Evolutionary conservation across 2,329 filamentous ascomycete species (phyloP).

Genomic region (Aspergillus caelatus): DNA sequence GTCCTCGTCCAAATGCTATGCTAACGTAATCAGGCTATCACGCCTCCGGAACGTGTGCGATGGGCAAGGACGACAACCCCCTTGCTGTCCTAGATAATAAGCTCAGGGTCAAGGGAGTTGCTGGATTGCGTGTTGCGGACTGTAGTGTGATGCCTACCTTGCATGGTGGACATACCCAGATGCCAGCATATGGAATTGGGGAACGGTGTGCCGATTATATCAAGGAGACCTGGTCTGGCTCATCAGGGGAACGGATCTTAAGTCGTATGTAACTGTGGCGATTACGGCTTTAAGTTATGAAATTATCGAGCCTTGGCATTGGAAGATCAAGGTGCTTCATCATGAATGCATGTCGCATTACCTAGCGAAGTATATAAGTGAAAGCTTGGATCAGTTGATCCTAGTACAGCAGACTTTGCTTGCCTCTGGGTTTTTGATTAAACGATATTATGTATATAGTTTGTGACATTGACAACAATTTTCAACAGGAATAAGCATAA

Average conservation of each 20-base stretch:
- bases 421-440: no score
- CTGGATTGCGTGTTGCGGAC: constrained; percentile 58
- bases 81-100: constrained; percentile 58
- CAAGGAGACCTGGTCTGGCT: constrained; percentile 39
- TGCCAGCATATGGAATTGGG: constrained; percentile 61
- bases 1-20: not conserved
- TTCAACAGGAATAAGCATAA: not conserved
- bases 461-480: not conserved
- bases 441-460: no score
- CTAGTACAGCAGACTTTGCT: not conserved
- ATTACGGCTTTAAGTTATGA: no score
- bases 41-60: constrained; percentile 59
- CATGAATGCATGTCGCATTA: not conserved
- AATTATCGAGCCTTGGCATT: not conserved
- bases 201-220: constrained; percentile 58
- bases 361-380: not conserved
- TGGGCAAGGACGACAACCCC: constrained; percentile 53
- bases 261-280: not conserved
- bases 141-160: constrained; percentile 57
- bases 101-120: constrained; percentile 56
- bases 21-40: constrained; percentile 53
- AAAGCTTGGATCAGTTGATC: not conserved
- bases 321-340: no score
- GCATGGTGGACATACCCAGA: constrained; percentile 57
- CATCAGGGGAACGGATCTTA: not conserved